Evolutionary conservation across 352 stramenopile species (phyloP).

Genomic region (Nannochloropsis limnetica): DNA sequence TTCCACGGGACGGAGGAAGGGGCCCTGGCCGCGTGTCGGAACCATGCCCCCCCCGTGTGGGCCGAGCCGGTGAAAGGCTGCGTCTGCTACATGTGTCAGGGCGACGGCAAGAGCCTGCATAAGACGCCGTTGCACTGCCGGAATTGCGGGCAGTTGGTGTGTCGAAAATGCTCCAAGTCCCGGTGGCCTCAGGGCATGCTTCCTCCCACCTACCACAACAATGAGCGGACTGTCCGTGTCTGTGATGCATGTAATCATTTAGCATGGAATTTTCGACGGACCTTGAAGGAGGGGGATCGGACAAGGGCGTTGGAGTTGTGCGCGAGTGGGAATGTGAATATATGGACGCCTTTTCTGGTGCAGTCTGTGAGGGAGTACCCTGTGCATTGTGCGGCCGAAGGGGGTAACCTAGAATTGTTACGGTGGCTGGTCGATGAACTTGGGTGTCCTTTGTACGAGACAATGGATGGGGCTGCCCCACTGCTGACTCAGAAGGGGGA

Average conservation of each 20-base stretch:
- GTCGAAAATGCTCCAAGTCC: slow-evolving; percentile 38
- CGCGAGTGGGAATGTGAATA: slow-evolving; percentile 39
- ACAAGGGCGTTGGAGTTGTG: background rate
- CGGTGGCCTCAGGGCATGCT: slow-evolving; percentile 38
- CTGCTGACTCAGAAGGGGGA: background rate
- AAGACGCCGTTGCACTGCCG: slow-evolving; percentile 35
- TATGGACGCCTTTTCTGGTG: slow-evolving; percentile 32
- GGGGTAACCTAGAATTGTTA: slow-evolving; percentile 57
- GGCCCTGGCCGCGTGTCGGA: slow-evolving; percentile 1
- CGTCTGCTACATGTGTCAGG: slow-evolving; percentile 21
- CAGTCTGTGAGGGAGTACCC: slow-evolving; percentile 49
- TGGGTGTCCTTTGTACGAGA: slow-evolving; percentile 57
- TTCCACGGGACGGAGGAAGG: slow-evolving; percentile 30
- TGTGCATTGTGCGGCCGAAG: slow-evolving; percentile 61
- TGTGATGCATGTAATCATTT: slow-evolving; percentile 39
- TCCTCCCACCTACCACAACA: slow-evolving; percentile 35
- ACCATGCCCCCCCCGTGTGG: slow-evolving; percentile 9
- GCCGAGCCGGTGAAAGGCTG: background rate
- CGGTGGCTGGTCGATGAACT: slow-evolving; percentile 62
- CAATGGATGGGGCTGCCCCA: background rate
- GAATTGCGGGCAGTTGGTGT: slow-evolving; percentile 40
- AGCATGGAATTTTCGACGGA: slow-evolving; percentile 33
- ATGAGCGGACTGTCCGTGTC: slow-evolving; percentile 39
- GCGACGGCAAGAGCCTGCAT: background rate
- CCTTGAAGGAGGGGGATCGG: slow-evolving; percentile 34